Evolutionary conservation across 2,329 filamentous ascomycete genomes (phyloP).

Genomic region (Purpureocillium takamizusanense): DNA sequence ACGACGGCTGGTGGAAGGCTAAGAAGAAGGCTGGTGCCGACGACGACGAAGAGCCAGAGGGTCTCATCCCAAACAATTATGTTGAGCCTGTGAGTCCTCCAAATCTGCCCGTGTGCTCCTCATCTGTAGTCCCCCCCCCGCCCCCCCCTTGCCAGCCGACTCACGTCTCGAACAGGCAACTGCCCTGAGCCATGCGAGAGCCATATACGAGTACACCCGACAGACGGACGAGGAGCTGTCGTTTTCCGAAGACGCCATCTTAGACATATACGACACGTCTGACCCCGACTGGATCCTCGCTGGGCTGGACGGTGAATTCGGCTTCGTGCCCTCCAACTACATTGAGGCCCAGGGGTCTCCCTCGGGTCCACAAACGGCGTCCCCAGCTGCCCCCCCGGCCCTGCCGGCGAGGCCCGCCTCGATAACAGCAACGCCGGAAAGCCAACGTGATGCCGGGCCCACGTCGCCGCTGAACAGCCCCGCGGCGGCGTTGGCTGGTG

Average conservation of each 20-base stretch:
- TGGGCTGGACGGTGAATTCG: constrained; percentile 74
- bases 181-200: constrained; percentile 63
- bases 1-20: constrained; percentile 88
- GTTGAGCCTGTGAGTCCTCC: constrained; percentile 67
- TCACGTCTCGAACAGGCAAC: constrained; percentile 40
- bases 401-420: constrained; percentile 33
- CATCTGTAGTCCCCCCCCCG: no score
- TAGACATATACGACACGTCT: constrained; percentile 80
- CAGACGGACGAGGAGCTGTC: constrained; percentile 98
- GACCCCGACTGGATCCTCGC: constrained; percentile 97
- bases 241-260: constrained; percentile 76
- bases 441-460: constrained; percentile 14
- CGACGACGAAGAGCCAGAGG: constrained; percentile 85
- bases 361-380: constrained; percentile 31
- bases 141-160: not conserved
- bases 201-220: constrained; percentile 95
- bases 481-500: constrained; percentile 45
- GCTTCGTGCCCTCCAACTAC: constrained; percentile 93
- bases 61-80: constrained; percentile 90
- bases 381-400: constrained; percentile 25
- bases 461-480: constrained; percentile 28
- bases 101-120: constrained; percentile 39
- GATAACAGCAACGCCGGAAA: constrained; percentile 21
- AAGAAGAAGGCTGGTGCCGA: constrained; percentile 80
- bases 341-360: constrained; percentile 59